phyloP scores from a whole-genome alignment of 768 basidiomycete species.

The Mycena maculata region DNA sequence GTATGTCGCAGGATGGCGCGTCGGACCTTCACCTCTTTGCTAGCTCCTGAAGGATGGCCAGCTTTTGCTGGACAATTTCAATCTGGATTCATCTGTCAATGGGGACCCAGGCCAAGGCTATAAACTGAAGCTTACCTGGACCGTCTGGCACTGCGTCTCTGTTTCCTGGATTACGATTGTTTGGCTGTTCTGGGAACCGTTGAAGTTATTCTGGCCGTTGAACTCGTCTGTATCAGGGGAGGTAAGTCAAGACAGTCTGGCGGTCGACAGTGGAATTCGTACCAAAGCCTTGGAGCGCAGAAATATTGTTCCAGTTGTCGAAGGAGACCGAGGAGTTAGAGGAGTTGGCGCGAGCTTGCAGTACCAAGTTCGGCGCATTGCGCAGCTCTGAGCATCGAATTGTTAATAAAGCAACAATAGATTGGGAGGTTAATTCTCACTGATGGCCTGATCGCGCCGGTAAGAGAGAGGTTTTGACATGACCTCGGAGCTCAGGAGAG shows the following conservation, averaged over 20 bases:
- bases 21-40: constrained; percentile 37
- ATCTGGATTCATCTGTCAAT: constrained; percentile 14
- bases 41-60: constrained; percentile 43
- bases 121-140: not conserved
- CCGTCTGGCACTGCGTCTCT: constrained; percentile 16
- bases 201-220: constrained; percentile 37
- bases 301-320: constrained; percentile 38
- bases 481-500: constrained; percentile 28
- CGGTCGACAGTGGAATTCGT: constrained; percentile 33
- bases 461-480: constrained; percentile 31
- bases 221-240: too few species aligned
- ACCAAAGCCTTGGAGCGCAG: constrained; percentile 35
- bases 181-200: constrained; percentile 31
- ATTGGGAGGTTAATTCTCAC: not conserved
- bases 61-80: constrained; percentile 42
- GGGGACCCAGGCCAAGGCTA: too few species aligned
- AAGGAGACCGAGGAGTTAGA: constrained; percentile 35
- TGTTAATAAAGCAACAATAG: not conserved
- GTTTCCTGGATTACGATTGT: constrained; percentile 37
- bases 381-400: constrained; percentile 12
- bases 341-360: constrained; percentile 19
- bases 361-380: not conserved
- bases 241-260: not conserved
- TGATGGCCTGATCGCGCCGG: constrained; percentile 27
- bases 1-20: not conserved